Evolutionary conservation across 306 rosid species (phyloP).

Genomic region (Hylodesmum podocarpum): DNA sequence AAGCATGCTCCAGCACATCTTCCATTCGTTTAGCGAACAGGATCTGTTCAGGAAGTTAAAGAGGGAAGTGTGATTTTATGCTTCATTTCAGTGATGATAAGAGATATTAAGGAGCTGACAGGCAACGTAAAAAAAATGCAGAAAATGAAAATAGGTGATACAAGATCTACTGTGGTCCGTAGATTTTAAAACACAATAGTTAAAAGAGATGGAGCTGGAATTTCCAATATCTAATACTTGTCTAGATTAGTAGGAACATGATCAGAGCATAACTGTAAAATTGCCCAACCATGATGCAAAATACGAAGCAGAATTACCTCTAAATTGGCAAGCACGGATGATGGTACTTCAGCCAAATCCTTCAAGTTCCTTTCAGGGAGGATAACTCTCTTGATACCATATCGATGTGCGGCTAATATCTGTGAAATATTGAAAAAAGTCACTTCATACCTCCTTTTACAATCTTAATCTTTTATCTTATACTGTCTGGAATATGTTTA

Average conservation of each 20-base stretch:
- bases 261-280: background rate
- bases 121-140: conserved; percentile 2
- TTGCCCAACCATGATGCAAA: background rate
- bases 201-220: background rate
- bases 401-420: conserved; percentile 96
- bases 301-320: conserved; percentile 64
- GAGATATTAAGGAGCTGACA: conserved; percentile 5
- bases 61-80: background rate
- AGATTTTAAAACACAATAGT: background rate
- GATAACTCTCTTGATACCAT: conserved; percentile 87
- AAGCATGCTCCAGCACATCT: conserved; percentile 80
- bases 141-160: background rate
- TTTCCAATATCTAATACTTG: background rate
- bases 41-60: conserved; percentile 45
- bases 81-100: background rate
- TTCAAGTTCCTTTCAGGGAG: conserved; percentile 95
- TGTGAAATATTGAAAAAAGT: conserved; percentile 38
- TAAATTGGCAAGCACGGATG: conserved; percentile 74
- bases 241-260: background rate
- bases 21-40: conserved; percentile 76
- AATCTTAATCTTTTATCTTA: conserved; percentile 11
- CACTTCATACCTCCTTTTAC: conserved; percentile 1
- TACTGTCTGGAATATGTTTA: background rate
- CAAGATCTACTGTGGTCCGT: background rate
- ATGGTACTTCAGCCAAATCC: conserved; percentile 92